Conservation (phyloP, 2,329 filamentous ascomycete genomes). For the Macrophomina pseudophaseolina region DNA sequence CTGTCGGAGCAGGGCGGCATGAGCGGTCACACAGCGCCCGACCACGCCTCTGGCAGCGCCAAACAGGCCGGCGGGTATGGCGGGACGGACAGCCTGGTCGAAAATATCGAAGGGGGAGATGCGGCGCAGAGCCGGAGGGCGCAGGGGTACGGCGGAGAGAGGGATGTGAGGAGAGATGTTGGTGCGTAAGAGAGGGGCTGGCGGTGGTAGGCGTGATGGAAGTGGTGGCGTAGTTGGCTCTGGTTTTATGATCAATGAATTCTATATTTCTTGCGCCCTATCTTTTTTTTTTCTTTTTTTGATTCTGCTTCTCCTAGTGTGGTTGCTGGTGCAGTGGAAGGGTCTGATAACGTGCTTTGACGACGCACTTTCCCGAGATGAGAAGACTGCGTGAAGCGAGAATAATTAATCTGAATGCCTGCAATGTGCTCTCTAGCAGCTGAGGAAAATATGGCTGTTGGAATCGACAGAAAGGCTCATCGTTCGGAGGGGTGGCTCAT, state of each 20-base stretch:
- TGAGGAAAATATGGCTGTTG: too few relatives aligned
- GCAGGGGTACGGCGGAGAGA: conserved; percentile 58
- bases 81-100: conserved; percentile 31
- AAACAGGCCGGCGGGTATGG: conserved; percentile 47
- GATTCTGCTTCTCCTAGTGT: too few relatives aligned
- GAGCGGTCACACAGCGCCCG: conserved; percentile 55
- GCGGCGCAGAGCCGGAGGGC: conserved; percentile 50
- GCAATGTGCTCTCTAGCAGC: too few relatives aligned
- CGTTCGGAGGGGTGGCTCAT: too few relatives aligned
- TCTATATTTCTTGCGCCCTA: background rate
- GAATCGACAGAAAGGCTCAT: too few relatives aligned
- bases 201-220: background rate
- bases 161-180: conserved; percentile 55
- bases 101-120: conserved; percentile 43
- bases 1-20: conserved; percentile 60
- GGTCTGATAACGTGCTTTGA: too few relatives aligned
- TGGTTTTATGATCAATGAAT: background rate
- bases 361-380: too few relatives aligned
- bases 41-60: conserved; percentile 35
- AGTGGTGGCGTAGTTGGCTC: background rate
- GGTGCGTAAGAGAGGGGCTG: conserved; percentile 49
- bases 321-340: too few relatives aligned
- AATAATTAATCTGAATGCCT: too few relatives aligned
- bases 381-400: too few relatives aligned
- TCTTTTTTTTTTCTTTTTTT: too few relatives aligned